A percentile compares a stretch with the other conserved stretches of the same genome.
Evolutionary conservation across 371 early-diverging fungal species (phyloP).

Genomic region (Dinochytrium kinnereticum): DNA sequence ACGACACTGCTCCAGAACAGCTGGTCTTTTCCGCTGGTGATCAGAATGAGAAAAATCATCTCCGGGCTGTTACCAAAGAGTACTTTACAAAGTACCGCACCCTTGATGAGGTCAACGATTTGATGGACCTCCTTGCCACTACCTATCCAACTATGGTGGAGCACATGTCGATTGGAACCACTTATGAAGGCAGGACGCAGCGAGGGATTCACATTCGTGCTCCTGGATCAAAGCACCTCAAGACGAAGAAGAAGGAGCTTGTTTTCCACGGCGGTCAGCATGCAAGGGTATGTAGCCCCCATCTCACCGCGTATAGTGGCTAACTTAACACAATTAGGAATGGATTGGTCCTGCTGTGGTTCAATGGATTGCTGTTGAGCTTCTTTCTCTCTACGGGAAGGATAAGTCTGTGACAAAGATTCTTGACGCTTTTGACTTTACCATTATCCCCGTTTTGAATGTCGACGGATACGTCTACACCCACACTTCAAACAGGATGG

Average conservation of each 20-base stretch:
- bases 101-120: constrained; percentile 29
- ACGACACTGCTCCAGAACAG: background rate
- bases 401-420: constrained; percentile 44
- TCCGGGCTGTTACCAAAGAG: no score
- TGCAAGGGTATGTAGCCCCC: constrained; percentile 27
- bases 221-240: background rate
- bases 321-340: constrained; percentile 29
- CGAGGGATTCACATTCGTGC: constrained; percentile 51
- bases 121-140: constrained; percentile 10
- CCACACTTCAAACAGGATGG: constrained; percentile 36
- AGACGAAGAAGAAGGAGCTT: constrained; percentile 34
- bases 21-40: background rate
- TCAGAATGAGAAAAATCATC: no score
- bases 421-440: constrained; percentile 49
- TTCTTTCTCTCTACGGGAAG: constrained; percentile 51
- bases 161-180: constrained; percentile 54
- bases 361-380: constrained; percentile 30
- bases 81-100: constrained; percentile 36
- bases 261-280: constrained; percentile 45
- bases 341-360: constrained; percentile 48
- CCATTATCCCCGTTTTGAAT: constrained; percentile 63
- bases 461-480: constrained; percentile 47
- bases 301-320: background rate
- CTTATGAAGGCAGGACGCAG: constrained; percentile 57
- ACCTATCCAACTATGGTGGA: constrained; percentile 28